Evolutionary conservation across 2,329 filamentous ascomycete species (phyloP).

Genomic region (Paracamarosporium sp.): DNA sequence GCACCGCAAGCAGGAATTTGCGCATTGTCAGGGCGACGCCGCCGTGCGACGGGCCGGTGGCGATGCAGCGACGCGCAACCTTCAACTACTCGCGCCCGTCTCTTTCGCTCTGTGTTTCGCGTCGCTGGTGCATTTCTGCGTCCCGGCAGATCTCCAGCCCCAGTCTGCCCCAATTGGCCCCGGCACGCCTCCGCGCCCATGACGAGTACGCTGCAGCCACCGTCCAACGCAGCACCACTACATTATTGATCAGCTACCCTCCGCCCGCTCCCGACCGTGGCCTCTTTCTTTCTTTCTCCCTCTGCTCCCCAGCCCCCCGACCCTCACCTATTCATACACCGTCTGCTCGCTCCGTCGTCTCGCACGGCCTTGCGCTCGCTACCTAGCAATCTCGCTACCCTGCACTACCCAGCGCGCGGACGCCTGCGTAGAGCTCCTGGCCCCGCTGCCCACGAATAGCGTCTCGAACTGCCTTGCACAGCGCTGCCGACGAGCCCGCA

Average conservation of each 20-base stretch:
- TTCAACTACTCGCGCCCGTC: background rate
- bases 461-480: background rate
- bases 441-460: constrained; percentile 4
- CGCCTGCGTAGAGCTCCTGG: constrained; percentile 1
- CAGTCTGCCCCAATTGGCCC: background rate
- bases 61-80: background rate
- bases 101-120: background rate
- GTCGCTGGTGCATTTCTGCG: constrained; percentile 8
- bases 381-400: constrained; percentile 2
- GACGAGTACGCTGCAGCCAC: background rate
- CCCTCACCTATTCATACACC: background rate
- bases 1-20: background rate
- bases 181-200: background rate
- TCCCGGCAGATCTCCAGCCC: constrained; percentile 3
- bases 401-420: background rate
- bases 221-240: constrained; percentile 1
- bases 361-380: constrained; percentile 5
- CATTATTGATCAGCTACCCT: constrained; percentile 1
- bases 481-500: constrained; percentile 2
- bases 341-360: constrained; percentile 1
- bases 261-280: background rate
- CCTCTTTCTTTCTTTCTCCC: constrained; percentile 8
- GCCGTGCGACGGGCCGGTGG: background rate
- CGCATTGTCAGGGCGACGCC: no score
- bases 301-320: background rate